Evolutionary conservation across 2,329 filamentous ascomycete genomes (phyloP), one percentile per base, ranked within the genome.

Genomic region (Endocalyx cinctus): DNA sequence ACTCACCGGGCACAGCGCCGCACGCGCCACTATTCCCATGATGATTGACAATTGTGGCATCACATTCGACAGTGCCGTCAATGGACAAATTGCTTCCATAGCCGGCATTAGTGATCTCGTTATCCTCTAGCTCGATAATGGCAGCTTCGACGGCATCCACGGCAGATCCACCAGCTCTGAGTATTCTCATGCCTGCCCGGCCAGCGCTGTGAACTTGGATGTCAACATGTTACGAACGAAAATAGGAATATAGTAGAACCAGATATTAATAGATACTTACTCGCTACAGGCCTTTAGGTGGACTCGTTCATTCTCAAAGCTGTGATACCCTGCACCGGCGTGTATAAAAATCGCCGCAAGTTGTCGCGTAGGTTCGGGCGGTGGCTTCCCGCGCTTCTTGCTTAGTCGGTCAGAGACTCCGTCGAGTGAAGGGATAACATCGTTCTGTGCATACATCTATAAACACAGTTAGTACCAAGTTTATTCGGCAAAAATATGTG

Each of bases 61-160:
- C 92, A 48, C 89, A 94, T 59, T 98, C 92, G 10, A 97, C 92
- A 1, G 80, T 77, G 2, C 92, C 92, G 47, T 96, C 84, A 42
- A 94, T 85, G 27, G 87, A 82, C 16, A 98, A 68, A 51, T 98
- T 98, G 62, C 92, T 98, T 29, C 94, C 92, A 56, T 85, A 97
- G 1, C 92, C 92, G 23, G 90, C 86, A 58, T 98, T 98, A 22
- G 94, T 98, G 46, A 98, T 94, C 51, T 96, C 88, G 37, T 84
- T 82, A 56, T 98, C 87, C 62, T 98, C 92, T 13, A 98, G 77
- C 14, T 87, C 71, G 47, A 83, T 86, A 51, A 98, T 79, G 18
- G 92, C 87, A 31, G 84, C 82, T 60, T 96, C 92, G 15, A 96
- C 84, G 12, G 89, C 92, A 54, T 97, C 87, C 4, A 90, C 72